Evolutionary conservation across 768 basidiomycete species (phyloP), one percentile per base, ranked within the genome.

Genomic region (Pisolithus sp.): DNA sequence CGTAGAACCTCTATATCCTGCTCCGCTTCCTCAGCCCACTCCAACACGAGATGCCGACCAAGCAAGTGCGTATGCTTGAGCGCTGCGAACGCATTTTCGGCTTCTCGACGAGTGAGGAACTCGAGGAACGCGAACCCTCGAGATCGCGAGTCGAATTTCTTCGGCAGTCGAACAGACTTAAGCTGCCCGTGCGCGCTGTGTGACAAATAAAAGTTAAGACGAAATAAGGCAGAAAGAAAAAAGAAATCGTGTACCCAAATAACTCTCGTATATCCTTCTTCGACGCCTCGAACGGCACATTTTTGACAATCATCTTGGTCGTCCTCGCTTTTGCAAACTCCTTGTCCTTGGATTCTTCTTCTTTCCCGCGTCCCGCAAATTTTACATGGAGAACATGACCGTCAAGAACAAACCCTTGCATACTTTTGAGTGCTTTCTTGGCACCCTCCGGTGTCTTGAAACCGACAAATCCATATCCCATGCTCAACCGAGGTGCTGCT

Each of bases 41-140:
- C 85, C 40, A 99, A 73, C 4, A 98, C 93, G 41, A 99, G 71
- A 76, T 99, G 96, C 34, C 96, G 73, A 8, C 96, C 95, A 20
- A 99, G 82, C 59, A 98, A 83, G 76, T 98, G 96, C 0, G 94
- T 96, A 68, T 98, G 93, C 58, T 83, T 80, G 21, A 99, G 78
- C 10, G 91, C 83, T 24, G 79, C 81, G 67, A 86, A 92, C 0
- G 92, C 95, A 40, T 85, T 85, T 66, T 92, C 87, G 2, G 95
- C 95, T 61, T 99, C 95, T 46, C 83, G 82, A 17, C 89, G 79
- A 2, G 91, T 85, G 18, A 89, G 78, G 65, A 98, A 98, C 57
- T 99, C 94, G 60, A 97, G 76, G 73, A 98, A 99, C 2, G 93
- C 96, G 66, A 98, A 99, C 4, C 96, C 96, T 30, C 96, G 83